These are phyloP conservation scores for Monarda citriodora DNA, from an alignment of 305 asterid genomes.

Conservation along the genomic window DNA sequence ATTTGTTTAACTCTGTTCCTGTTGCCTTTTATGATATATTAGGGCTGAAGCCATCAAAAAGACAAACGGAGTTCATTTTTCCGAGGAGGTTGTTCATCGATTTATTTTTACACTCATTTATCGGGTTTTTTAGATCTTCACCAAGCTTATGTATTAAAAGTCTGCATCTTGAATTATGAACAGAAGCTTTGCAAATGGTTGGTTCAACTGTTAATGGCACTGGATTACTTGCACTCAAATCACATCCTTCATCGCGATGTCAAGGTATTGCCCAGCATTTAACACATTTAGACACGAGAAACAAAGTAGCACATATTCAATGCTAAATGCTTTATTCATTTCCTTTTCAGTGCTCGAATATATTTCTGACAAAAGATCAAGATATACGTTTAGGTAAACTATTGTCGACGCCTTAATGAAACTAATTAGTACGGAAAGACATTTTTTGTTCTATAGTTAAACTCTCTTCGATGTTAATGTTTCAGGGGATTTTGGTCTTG, in stretches of 20 bases:
- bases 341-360: conserved; percentile 90
- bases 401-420: conserved; percentile 2
- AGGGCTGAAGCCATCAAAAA: conserved; percentile 97
- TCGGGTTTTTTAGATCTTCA: background rate
- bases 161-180: conserved; percentile 24
- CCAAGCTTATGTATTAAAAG: conserved; percentile 12
- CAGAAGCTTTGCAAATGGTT: conserved; percentile 99
- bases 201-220: conserved; percentile 95
- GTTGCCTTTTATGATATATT: conserved; percentile 23
- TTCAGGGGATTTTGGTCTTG: conserved; percentile 99
- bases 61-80: conserved; percentile 84
- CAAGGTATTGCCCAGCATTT: conserved; percentile 52
- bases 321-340: conserved; percentile 1
- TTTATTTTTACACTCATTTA: conserved; percentile 4
- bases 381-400: conserved; percentile 94
- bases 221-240: conserved; percentile 89
- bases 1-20: conserved; percentile 5
- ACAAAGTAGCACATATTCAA: conserved; percentile 14
- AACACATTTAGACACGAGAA: conserved; percentile 6
- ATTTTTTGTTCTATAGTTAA: conserved; percentile 3
- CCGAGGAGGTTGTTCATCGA: conserved; percentile 90
- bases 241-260: conserved; percentile 99
- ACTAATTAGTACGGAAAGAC: background rate
- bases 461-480: conserved; percentile 12
- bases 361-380: conserved; percentile 92